These are phyloP conservation scores for Exutisphaerella laricina DNA, from an alignment of 2,329 filamentous ascomycete species.

Conservation along the genomic window DNA sequence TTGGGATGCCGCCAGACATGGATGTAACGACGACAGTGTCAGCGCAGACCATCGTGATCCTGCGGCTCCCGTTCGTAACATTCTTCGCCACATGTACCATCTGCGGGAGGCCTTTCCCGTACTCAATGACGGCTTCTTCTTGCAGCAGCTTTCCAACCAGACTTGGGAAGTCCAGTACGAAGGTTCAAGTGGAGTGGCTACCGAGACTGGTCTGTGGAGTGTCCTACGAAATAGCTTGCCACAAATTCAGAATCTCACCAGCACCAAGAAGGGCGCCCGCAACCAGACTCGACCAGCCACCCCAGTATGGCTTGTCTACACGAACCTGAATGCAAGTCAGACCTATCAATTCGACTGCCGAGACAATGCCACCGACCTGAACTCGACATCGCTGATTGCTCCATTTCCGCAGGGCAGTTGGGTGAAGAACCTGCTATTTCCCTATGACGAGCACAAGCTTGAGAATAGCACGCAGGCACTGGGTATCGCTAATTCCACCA, in stretches of 20 bases:
- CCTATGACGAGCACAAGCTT: conserved; percentile 50
- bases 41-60: conserved; percentile 58
- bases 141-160: conserved; percentile 52
- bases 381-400: conserved; percentile 46
- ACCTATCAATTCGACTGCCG: conserved; percentile 54
- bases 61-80: conserved; percentile 54
- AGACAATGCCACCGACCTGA: conserved; percentile 26
- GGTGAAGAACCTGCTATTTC: conserved; percentile 57
- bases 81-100: conserved; percentile 55
- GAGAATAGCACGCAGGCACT: conserved; percentile 24
- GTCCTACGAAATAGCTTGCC: conserved; percentile 44
- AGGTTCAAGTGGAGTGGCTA: conserved; percentile 46
- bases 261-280: conserved; percentile 25
- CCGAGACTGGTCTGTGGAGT: conserved; percentile 56
- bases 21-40: conserved; percentile 52
- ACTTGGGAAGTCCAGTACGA: conserved; percentile 46
- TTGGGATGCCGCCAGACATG: conserved; percentile 45
- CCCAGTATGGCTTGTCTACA: conserved; percentile 47
- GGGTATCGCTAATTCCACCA: conserved; percentile 40
- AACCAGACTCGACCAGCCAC: conserved; percentile 14
- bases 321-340: conserved; percentile 42
- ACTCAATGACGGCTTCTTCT: conserved; percentile 52
- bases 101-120: conserved; percentile 52
- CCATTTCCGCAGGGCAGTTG: conserved; percentile 49
- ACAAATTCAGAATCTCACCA: conserved; percentile 48